Conservation (phyloP, 1,284 basidiomycete species). For the Cutaneotrichosporon cutaneum region DNA sequence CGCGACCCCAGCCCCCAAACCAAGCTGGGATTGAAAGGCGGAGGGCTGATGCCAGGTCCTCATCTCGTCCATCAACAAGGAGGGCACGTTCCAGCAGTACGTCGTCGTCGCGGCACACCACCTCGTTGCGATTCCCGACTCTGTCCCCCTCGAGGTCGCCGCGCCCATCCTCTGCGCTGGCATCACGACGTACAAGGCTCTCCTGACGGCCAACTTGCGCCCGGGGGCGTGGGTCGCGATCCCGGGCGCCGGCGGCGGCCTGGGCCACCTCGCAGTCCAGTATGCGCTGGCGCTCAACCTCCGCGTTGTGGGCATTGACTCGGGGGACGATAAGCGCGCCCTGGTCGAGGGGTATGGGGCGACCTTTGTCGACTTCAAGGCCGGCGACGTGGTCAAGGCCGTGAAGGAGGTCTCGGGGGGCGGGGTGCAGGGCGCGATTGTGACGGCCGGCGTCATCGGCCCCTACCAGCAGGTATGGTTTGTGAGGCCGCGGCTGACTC, state of each 20-base stretch:
- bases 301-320: slow-evolving; percentile 73
- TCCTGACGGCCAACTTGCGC: slow-evolving; percentile 66
- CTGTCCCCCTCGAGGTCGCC: slow-evolving; percentile 65
- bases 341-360: background rate
- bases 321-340: background rate
- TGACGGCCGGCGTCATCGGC: slow-evolving; percentile 2
- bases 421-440: background rate
- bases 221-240: slow-evolving; percentile 77
- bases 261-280: slow-evolving; percentile 62
- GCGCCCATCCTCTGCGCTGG: slow-evolving; percentile 79
- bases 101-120: slow-evolving; percentile 59
- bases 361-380: background rate
- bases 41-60: slow-evolving; percentile 57
- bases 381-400: background rate
- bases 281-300: slow-evolving; percentile 72
- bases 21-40: no score
- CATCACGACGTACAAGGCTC: slow-evolving; percentile 64
- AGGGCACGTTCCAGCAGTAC: slow-evolving; percentile 48
- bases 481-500: background rate
- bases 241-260: slow-evolving; percentile 55
- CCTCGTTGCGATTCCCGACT: slow-evolving; percentile 72
- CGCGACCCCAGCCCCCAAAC: no score
- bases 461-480: slow-evolving; percentile 7
- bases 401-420: background rate
- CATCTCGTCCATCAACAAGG: slow-evolving; percentile 63